Evolutionary conservation across 208 protist genomes (phyloP), one percentile per base, ranked within the genome.

Genomic region (Leishmania turanica): DNA sequence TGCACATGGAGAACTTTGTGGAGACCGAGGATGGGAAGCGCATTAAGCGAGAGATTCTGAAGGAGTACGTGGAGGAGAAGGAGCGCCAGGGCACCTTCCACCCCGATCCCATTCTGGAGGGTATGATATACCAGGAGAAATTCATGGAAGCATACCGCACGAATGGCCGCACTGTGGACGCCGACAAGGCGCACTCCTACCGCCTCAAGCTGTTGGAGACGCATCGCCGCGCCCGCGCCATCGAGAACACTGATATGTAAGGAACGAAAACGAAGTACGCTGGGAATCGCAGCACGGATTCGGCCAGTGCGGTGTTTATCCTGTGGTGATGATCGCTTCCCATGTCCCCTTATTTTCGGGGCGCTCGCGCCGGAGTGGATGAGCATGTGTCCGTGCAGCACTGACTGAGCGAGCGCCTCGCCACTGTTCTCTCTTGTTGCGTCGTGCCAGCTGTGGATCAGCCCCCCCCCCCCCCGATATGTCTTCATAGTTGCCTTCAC

Each of bases 1-100:
- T 96, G 19, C 84, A 92, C 34, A 84, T 97, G 68, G 91, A 91
- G 13, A 84, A 96, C 70, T 78, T 96, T 19, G 80, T 89, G 24
- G 91, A 95, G 7, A 92, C 86, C 0, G 85, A 89, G 58, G 85
- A 70, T 24, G 88, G 88, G 37, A 88, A 95, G 75, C 60, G 79
- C 13, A 88, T 91, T n/a, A 96, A 96, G 87, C 68, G 90, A 56
- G 92, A 97, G 66, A 91, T 97, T 11, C 85, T 97, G 56, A 82
- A 88, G 75, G 83, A 87, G 15, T 94, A 91, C 70, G 92, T 92
- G 77, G 89, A 90, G 83, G 89, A 78, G 37, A 84, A 84, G 78
- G 70, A 45, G 40, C 77, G 78, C 27, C 58, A 79, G 51, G 80
- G 76, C 19, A 80, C 78, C 27, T 58, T 62, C 45, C 81, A 60